phyloP scores from a whole-genome alignment of 2,329 filamentous ascomycete genomes.

The Chrysosporium keratinophilum region DNA sequence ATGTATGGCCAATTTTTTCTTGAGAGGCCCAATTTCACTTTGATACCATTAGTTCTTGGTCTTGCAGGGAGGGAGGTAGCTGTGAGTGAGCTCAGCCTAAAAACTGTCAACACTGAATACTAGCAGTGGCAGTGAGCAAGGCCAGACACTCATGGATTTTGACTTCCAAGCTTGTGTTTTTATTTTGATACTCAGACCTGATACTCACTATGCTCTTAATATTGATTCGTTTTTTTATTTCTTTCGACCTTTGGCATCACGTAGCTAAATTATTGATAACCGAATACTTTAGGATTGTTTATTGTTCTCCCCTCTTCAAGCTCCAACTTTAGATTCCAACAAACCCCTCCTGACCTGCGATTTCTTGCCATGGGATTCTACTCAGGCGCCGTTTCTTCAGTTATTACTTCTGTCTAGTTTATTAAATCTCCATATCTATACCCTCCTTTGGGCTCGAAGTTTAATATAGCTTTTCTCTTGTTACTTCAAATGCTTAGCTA shows the following conservation, averaged over 20 bases:
- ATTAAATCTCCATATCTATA: too few species aligned
- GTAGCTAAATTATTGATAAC: not conserved
- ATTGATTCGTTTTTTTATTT: conserved; percentile 7
- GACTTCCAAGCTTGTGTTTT: conserved; percentile 5
- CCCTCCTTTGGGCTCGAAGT: too few species aligned
- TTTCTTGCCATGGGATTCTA: too few species aligned
- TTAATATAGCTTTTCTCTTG: too few species aligned
- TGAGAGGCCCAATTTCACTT: not conserved
- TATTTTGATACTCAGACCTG: conserved; percentile 11
- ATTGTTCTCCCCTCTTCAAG: too few species aligned
- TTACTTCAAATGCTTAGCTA: too few species aligned
- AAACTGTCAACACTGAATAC: not conserved
- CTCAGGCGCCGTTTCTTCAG: too few species aligned
- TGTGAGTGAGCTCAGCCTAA: not conserved
- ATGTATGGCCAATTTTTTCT: conserved; percentile 1
- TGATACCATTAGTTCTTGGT: conserved; percentile 10
- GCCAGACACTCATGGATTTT: conserved; percentile 8
- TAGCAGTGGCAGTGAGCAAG: conserved; percentile 4
- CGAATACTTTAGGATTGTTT: too few species aligned
- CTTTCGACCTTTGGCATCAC: not conserved
- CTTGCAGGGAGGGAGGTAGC: not conserved
- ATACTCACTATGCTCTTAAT: conserved; percentile 13
- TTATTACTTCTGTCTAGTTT: too few species aligned
- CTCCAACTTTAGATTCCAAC: too few species aligned
- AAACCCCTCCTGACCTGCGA: too few species aligned